Base-by-base conservation (phyloP, 2,329 filamentous ascomycete species). In the Colletotrichum paranaense region DNA sequence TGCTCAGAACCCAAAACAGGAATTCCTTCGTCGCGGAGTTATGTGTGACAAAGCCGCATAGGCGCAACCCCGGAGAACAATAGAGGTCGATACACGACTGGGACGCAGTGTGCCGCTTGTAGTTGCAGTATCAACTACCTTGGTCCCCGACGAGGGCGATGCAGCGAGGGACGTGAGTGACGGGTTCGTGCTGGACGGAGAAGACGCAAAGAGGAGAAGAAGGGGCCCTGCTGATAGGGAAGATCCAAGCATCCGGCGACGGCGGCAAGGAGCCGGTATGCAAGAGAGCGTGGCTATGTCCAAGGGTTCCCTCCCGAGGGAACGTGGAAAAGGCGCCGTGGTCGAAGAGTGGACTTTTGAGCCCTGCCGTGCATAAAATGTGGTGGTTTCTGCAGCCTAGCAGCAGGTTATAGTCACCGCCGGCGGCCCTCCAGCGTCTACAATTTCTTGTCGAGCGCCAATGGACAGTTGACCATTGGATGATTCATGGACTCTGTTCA, bases 231-330 rank as follows among this genome's bases (percentile, higher is more conserved):
- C 28, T 53, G 42, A 65, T 69, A 73, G 66, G 59, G 53, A 60
- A 55, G 66, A 73, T 56, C 70, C 66, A 73, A 60, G 67, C 67
- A 64, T 32, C 53, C 66, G 59, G 70, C 66, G 70, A 69, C 53
- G 66, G 59, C 55, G 66, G 59, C 70, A 60, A 73, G 66, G 55
- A 65, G 66, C 67, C 55, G 67, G 59, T 64, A 73, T 64, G 67
- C 67, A 73, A 73, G 52, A 73, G 60, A 32, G 59, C 53, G 69
- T 72, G 69, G 65, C 65, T 64, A 63, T 69, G 66, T 56, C 67
- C 59, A 70, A 65, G 67, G 65, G 70, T 70, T 69, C 69, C 65
- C 58, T 63, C 35, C 68, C 68, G 28, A 68, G 57, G 35, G 28
- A 11, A 57, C 28, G 26, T 26, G 16, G 22, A 60, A 42, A 30